Conservation (phyloP, 306 rosid species). For the Mimosa pudica region DNA sequence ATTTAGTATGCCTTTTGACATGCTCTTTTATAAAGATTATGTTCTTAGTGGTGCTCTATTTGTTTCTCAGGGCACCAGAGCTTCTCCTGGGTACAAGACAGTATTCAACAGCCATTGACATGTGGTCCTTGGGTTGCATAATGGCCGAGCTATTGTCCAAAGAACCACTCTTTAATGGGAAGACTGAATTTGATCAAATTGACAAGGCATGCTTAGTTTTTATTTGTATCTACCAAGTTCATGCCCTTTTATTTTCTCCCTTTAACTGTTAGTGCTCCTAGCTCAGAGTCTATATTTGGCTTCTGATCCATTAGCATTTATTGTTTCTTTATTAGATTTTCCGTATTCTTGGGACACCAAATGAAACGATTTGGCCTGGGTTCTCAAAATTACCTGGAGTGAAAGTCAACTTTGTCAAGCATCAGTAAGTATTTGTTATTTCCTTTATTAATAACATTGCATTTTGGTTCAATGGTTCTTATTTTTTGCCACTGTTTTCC, state of each 20-base stretch:
- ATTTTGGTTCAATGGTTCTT: constrained; percentile 56
- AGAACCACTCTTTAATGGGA: constrained; percentile 93
- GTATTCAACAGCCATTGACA: constrained; percentile 94
- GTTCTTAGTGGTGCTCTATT: constrained; percentile 32
- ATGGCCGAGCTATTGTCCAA: constrained; percentile 96
- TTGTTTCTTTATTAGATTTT: constrained; percentile 63
- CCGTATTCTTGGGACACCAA: constrained; percentile 92
- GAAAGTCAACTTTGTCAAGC: constrained; percentile 97
- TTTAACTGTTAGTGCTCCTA: neutral
- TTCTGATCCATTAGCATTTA: constrained; percentile 15
- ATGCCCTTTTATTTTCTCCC: constrained; percentile 4
- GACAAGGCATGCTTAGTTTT: constrained; percentile 68
- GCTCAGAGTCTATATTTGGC: constrained; percentile 3
- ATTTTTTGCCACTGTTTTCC: constrained; percentile 91
- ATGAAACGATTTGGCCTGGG: constrained; percentile 96
- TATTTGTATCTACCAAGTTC: neutral
- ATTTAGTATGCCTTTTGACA: constrained; percentile 16
- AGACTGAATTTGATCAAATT: constrained; percentile 93
- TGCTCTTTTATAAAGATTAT: constrained; percentile 31
- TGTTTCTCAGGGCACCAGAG: constrained; percentile 85
- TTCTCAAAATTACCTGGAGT: constrained; percentile 96
- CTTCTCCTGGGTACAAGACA: constrained; percentile 83
- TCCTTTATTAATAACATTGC: constrained; percentile 36
- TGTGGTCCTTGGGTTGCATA: constrained; percentile 99
- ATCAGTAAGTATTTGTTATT: constrained; percentile 76